A percentile compares a stretch with the other conserved stretches of the same genome.
Conservation (phyloP, 2,329 filamentous ascomycete genomes). For the Berkeleyomyces basicola region DNA sequence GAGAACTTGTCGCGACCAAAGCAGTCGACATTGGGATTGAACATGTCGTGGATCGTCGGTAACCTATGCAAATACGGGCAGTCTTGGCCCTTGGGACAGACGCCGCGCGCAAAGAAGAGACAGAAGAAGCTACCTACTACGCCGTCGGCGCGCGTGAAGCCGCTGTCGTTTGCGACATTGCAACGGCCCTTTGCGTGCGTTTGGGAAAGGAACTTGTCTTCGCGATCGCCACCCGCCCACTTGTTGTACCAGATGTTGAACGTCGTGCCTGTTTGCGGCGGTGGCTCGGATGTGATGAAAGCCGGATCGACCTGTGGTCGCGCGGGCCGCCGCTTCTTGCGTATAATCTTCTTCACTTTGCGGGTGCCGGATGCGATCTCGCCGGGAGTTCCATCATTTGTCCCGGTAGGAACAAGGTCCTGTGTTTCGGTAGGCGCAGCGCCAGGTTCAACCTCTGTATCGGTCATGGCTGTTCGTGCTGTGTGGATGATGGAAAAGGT, state of each 20-base stretch:
- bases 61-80: slow-evolving; percentile 89
- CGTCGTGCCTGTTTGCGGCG: slow-evolving; percentile 81
- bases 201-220: slow-evolving; percentile 77
- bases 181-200: slow-evolving; percentile 71
- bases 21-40: slow-evolving; percentile 86
- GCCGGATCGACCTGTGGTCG: slow-evolving; percentile 79
- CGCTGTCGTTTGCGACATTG: slow-evolving; percentile 64
- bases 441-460: neutral
- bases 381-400: neutral
- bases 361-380: slow-evolving; percentile 28
- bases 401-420: neutral
- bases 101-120: slow-evolving; percentile 71
- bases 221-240: slow-evolving; percentile 88
- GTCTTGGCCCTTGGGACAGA: slow-evolving; percentile 73
- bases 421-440: neutral
- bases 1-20: slow-evolving; percentile 86
- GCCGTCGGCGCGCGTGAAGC: slow-evolving; percentile 63
- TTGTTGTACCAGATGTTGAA: slow-evolving; percentile 99
- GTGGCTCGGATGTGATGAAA: slow-evolving; percentile 65
- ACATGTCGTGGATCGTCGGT: slow-evolving; percentile 73
- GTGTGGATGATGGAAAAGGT: neutral
- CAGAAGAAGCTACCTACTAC: slow-evolving; percentile 79
- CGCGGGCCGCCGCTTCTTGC: slow-evolving; percentile 80
- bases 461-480: neutral
- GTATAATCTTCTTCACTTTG: slow-evolving; percentile 71